Percentiles rank a stretch among this genome's conserved stretches.
Conservation (phyloP, 805 yeast species). For the Kodamaea hsintzibuensis region DNA sequence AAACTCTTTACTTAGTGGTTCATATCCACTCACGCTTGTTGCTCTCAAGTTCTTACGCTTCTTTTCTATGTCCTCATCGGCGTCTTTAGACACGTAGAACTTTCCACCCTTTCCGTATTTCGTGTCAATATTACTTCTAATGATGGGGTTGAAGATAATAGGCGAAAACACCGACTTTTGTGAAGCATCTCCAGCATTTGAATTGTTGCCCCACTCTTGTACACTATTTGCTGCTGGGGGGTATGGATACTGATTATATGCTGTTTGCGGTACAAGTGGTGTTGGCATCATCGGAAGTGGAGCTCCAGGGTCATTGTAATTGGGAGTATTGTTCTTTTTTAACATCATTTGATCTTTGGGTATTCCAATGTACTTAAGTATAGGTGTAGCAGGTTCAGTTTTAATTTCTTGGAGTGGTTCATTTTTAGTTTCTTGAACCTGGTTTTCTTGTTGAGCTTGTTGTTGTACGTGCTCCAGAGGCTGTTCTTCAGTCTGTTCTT, state of each 20-base stretch:
- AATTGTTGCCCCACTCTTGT: neutral
- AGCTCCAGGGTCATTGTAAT: slow-evolving; percentile 81
- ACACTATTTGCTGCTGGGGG: slow-evolving; percentile 1
- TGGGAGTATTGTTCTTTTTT: slow-evolving; percentile 43
- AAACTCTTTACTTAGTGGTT: slow-evolving; percentile 9
- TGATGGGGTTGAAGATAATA: slow-evolving; percentile 75
- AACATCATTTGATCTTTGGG: slow-evolving; percentile 61
- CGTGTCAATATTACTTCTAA: slow-evolving; percentile 73
- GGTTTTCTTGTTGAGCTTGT: neutral
- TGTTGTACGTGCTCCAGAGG: neutral
- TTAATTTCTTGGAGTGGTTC: neutral
- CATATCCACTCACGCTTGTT: slow-evolving; percentile 31
- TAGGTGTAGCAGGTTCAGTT: slow-evolving; percentile 3
- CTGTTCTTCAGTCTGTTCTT: neutral
- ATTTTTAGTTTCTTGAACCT: neutral
- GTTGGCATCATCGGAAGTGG: slow-evolving; percentile 64
- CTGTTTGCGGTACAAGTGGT: slow-evolving; percentile 4
- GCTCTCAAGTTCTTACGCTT: slow-evolving; percentile 28
- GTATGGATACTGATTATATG: neutral
- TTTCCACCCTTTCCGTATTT: slow-evolving; percentile 91
- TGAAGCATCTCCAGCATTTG: neutral
- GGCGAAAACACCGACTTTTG: slow-evolving; percentile 74
- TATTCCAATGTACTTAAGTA: slow-evolving; percentile 41
- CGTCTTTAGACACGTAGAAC: slow-evolving; percentile 61
- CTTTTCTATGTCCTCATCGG: slow-evolving; percentile 20